Conservation (phyloP, 2,329 filamentous ascomycete genomes). For the Colletotrichum salicis region DNA sequence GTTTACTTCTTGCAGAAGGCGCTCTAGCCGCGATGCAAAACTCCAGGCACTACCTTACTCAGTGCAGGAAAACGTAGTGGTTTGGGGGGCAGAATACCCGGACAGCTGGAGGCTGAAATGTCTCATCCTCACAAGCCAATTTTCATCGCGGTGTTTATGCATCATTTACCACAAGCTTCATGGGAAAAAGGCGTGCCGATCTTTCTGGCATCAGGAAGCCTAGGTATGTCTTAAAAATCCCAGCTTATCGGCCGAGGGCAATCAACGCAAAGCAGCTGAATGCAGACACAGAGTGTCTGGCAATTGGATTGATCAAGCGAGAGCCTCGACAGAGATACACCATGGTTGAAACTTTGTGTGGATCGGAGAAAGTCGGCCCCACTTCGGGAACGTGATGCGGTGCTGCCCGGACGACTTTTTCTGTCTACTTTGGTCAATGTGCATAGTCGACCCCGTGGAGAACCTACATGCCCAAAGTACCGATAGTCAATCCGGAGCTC, state of each 20-base stretch:
- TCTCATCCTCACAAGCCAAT: neutral
- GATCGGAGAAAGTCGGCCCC: conserved; percentile 29
- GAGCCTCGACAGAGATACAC: neutral
- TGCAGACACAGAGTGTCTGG: neutral
- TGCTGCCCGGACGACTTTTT: conserved; percentile 5
- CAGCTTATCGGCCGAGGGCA: neutral
- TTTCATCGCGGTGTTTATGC: neutral
- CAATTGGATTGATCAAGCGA: conserved; percentile 2
- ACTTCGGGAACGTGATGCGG: neutral
- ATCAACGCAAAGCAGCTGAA: neutral
- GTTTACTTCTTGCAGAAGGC: neutral
- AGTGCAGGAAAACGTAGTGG: neutral
- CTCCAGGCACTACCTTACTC: neutral
- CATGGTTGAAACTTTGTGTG: neutral
- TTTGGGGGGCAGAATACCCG: neutral
- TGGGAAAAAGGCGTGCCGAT: neutral
- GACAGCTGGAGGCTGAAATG: neutral
- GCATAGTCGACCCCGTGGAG: conserved; percentile 21
- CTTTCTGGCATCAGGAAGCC: neutral
- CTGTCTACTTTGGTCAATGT: conserved; percentile 10
- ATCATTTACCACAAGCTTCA: neutral
- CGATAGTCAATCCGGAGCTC: neutral
- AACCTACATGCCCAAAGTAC: neutral
- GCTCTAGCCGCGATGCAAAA: neutral
- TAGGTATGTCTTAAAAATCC: neutral